Evolutionary conservation across 2,329 filamentous ascomycete species (phyloP).

Genomic region (Daldinia sp.): DNA sequence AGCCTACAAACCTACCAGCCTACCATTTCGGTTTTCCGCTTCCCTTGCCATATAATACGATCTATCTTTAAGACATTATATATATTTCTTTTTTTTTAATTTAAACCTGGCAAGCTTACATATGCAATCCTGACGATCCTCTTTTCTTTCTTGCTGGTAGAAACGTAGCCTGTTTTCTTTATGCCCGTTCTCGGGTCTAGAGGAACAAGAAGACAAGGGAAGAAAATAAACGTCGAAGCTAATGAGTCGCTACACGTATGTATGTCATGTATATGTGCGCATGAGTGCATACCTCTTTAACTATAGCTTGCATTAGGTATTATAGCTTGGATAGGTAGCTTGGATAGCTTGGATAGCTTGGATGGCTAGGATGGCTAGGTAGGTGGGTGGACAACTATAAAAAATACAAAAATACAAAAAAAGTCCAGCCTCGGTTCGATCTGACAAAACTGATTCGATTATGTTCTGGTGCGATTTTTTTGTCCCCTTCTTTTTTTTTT

Average conservation of each 20-base stretch:
- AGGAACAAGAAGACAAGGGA: not conserved
- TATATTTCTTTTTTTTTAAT: not conserved
- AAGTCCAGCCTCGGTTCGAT: not conserved
- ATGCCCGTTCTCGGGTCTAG: not conserved
- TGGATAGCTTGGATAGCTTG: not conserved
- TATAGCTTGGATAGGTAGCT: not conserved
- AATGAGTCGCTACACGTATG: not conserved
- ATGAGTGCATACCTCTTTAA: too few species aligned
- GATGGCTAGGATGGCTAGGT: not conserved
- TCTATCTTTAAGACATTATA: not conserved
- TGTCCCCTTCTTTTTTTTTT: too few species aligned
- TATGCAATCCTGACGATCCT: not conserved
- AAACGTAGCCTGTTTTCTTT: not conserved
- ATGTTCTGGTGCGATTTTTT: slow-evolving; percentile 20
- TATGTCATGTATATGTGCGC: not conserved
- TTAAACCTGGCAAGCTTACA: not conserved
- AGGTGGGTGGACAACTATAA: too few species aligned
- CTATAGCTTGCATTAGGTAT: not conserved
- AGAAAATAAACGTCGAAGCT: not conserved
- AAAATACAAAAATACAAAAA: not conserved
- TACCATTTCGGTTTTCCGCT: not conserved
- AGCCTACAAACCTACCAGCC: not conserved
- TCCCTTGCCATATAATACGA: not conserved
- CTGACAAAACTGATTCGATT: slow-evolving; percentile 13
- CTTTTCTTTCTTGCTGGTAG: not conserved